Base-by-base conservation (phyloP, 2,329 filamentous ascomycete species). In the Chaetomium sp. region DNA sequence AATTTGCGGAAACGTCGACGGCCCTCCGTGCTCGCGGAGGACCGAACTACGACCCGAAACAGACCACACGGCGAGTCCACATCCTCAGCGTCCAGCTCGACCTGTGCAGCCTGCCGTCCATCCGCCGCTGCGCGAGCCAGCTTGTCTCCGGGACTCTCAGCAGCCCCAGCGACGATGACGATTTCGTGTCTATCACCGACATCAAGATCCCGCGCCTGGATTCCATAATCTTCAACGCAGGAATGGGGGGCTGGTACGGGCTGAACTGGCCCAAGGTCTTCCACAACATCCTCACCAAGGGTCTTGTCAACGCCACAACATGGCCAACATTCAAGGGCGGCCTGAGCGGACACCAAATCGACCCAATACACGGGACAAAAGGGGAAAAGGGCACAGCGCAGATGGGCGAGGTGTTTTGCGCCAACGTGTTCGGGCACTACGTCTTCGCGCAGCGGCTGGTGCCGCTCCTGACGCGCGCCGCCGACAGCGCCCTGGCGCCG, bases 401-500 rank as follows among this genome's bases (percentile, higher is more conserved):
- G 81, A 5, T 99, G 0, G 93, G 92, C 3, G 84, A 92, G 70
- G 87, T 97, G 21, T 99, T 98, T 75, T 90, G 89, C 75, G 90
- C 94, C 57, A 98, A 98, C 74, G 85, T 97, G 33, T 98, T 99
- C 74, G 95, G 95, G 0, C 95, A 99, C 79, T 98, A 99, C 75
- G 79, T 97, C 73, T 86, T 99, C 27, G 86, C 87, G 19, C 93
- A 97, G 75, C 87, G 89, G 73, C 83, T 98, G 12, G 83, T 90
- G 70, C 90, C 92, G 0, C 81, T 97, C 12, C 83, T 99, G 70
- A 79, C 80, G 71, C 80, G 86, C 58, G 74, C 73, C 19, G 72
- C 77, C 19, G 53, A n/a, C 35, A 33, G 23, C 49, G 68, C 77
- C 63, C 74, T 80, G 4, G 63, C 77, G 1, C 79, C 81, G 0